These are phyloP conservation scores for Phaeodactylum tricornutum DNA, from an alignment of 108 stramenopile species.

Conservation along the genomic window DNA sequence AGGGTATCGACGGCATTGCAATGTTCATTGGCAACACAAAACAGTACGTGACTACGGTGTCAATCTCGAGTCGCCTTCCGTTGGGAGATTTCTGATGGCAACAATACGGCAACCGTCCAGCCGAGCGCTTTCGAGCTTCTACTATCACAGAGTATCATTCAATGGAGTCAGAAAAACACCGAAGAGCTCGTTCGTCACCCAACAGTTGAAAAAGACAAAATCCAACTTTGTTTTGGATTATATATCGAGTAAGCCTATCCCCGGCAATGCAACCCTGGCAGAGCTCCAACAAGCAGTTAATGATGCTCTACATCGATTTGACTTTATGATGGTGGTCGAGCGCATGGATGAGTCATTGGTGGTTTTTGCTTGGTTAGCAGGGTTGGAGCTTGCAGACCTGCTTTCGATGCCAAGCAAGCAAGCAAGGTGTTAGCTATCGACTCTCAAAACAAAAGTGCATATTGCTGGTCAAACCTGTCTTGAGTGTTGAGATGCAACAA, in stretches of 20 bases:
- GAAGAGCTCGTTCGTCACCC: not conserved
- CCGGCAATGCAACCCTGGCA: not conserved
- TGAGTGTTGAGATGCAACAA: not conserved
- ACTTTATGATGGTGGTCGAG: constrained; percentile 19
- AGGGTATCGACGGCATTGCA: constrained; percentile 8
- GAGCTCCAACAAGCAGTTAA: constrained; percentile 2
- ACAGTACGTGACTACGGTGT: constrained; percentile 1
- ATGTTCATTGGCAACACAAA: constrained; percentile 9
- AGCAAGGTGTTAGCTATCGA: not conserved
- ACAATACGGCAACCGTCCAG: constrained; percentile 14
- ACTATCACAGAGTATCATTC: constrained; percentile 11
- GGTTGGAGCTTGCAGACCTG: constrained; percentile 1
- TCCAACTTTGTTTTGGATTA: constrained; percentile 6
- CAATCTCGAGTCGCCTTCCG: not conserved
- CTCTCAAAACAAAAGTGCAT: not conserved
- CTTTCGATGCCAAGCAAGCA: constrained; percentile 5
- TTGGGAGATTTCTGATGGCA: constrained; percentile 5
- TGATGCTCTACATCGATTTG: constrained; percentile 6
- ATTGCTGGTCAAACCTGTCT: not conserved
- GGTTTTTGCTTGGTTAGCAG: constrained; percentile 9
- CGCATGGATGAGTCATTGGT: constrained; percentile 23
- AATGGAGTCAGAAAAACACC: not conserved
- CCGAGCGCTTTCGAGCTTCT: constrained; percentile 19
- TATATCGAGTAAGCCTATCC: not conserved
- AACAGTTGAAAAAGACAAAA: not conserved